Conservation (phyloP, 441 rosid species). For the Breynia disticha region DNA sequence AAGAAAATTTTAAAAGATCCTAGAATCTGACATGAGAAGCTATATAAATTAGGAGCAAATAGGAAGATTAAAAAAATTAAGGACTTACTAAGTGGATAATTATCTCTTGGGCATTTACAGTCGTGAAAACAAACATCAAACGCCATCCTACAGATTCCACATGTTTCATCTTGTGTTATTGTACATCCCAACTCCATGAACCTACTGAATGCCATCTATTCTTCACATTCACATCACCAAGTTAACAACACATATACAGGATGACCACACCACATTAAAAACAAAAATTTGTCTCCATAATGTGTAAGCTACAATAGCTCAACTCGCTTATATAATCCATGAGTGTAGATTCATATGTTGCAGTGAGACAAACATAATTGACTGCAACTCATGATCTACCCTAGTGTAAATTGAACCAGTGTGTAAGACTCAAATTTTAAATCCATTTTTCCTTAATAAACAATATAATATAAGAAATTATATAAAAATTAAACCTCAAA, state of each 20-base stretch:
- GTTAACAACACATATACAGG: background rate
- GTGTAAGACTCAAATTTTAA: no score
- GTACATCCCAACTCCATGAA: constrained; percentile 97
- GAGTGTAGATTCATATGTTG: no score
- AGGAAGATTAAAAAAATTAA: background rate
- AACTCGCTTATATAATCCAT: no score
- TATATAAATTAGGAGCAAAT: background rate
- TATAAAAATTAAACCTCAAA: no score
- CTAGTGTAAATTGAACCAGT: no score
- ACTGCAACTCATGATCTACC: no score
- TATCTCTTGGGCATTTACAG: constrained; percentile 88
- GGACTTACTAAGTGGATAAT: constrained; percentile 75
- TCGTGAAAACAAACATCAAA: constrained; percentile 96
- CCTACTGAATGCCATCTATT: constrained; percentile 86
- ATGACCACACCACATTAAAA: background rate
- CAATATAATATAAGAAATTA: no score
- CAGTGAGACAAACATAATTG: no score
- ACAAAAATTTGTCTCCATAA: no score
- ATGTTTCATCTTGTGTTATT: constrained; percentile 89
- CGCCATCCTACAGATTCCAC: constrained; percentile 96
- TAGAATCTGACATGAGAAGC: background rate
- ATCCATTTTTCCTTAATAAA: no score
- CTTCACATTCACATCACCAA: background rate
- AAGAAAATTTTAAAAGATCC: background rate
- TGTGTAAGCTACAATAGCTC: no score